Conservation (phyloP, 176 grass and related monocot genomes). For the sorghum (Sorghum bicolor) region DNA sequence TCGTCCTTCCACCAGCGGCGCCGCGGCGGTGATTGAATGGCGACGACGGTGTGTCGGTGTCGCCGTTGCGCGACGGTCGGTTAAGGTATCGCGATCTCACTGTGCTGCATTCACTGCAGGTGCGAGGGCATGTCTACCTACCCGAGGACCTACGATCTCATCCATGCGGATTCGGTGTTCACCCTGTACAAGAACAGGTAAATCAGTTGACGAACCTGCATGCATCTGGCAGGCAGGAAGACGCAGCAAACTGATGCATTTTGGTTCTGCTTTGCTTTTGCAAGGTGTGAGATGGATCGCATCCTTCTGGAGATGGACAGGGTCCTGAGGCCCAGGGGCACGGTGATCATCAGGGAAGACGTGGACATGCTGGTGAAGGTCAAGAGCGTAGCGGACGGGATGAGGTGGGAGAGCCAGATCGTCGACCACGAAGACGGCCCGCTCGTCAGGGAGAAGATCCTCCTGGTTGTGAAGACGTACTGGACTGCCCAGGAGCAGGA, state of each 20-base stretch:
- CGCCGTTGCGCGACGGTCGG: not conserved
- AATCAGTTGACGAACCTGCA: not conserved
- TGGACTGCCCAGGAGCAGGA: slow-evolving; percentile 52
- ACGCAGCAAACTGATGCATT: not conserved
- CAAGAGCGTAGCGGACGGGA: slow-evolving; percentile 51
- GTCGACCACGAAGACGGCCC: slow-evolving; percentile 68
- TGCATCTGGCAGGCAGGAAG: not conserved
- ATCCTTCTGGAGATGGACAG: slow-evolving; percentile 79
- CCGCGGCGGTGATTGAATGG: not conserved
- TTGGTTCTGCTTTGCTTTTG: not conserved
- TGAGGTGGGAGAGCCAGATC: slow-evolving; percentile 75
- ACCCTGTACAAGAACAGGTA: slow-evolving; percentile 75
- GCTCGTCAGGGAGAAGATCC: slow-evolving; percentile 59
- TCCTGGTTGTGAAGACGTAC: slow-evolving; percentile 60
- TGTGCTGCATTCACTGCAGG: slow-evolving; percentile 46
- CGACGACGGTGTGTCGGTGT: slow-evolving; percentile 38
- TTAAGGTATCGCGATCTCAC: slow-evolving; percentile 5
- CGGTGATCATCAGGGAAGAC: slow-evolving; percentile 67
- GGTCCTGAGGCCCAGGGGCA: slow-evolving; percentile 63
- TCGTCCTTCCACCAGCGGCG: not conserved
- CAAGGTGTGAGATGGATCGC: slow-evolving; percentile 65
- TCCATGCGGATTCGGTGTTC: slow-evolving; percentile 79
- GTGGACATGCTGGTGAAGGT: slow-evolving; percentile 71
- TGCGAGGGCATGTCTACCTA: slow-evolving; percentile 92
- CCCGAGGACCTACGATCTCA: slow-evolving; percentile 90